Evolutionary conservation across 768 basidiomycete species (phyloP), one percentile per base, ranked within the genome.

Genomic region (Leccinum boreale): DNA sequence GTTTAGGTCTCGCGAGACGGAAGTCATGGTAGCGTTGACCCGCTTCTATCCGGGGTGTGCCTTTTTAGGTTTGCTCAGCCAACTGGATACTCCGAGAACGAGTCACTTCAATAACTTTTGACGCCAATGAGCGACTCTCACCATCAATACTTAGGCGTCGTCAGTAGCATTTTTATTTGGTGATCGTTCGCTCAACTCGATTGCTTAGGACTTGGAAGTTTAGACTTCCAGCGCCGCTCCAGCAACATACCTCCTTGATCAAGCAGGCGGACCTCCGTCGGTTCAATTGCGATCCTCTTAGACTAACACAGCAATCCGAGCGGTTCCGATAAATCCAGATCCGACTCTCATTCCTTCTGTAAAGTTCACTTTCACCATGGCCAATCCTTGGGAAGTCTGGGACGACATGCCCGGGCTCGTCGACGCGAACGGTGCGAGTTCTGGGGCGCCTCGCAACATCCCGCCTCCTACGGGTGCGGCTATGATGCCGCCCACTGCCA

Each of bases 351-450:
- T 15, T 31, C 35, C 36, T 28, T 33, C 48, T 52, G 17, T 44
- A 17, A 7, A 36, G 52, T 44, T 50, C 46, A n/a, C 60, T 24
- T 61, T 50, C 42, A 70, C 47, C 50, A 63, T 65, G 60, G 54
- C 10, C 29, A 61, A 1, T 47, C 39, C 33, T 29, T 69, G 63
- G 53, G 47, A 1, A 29, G 17, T 33, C 17, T 72, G 56, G 62
- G 58, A 55, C 4, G 72, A 62, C 19, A 73, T 72, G 66, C 70
- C 72, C 3, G 31, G 44, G 2, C 58, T 72, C 12, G 72, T 68
- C 12, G 68, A 72, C 3, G 53, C 65, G 23, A 29, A 60, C 26
- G 33, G 8, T 47, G 21, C 48, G 36, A 5, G 9, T n/a, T 46
- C 59, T 35, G 58, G 54, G 29, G 8, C 54, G 2, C 39, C 52